Percentiles rank a stretch among this genome's conserved stretches.
Evolutionary conservation across 805 yeast species (phyloP).

Genomic region (Wickerhamiella musiphila): DNA sequence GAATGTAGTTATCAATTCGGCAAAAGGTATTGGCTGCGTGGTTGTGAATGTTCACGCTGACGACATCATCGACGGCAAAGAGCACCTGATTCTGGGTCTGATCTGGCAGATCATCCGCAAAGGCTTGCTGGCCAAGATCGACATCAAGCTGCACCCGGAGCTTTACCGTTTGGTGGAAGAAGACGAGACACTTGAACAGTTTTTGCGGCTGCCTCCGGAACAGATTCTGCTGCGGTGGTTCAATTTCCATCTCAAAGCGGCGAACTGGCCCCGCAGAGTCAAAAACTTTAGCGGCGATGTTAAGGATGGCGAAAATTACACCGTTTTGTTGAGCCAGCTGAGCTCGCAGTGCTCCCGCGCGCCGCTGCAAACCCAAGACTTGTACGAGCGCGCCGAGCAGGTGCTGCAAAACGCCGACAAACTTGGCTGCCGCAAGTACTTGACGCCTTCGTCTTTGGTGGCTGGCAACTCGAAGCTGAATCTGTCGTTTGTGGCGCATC

Average conservation of each 20-base stretch:
- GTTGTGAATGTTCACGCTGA: constrained; percentile 97
- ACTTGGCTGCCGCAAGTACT: constrained; percentile 80
- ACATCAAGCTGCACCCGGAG: constrained; percentile 91
- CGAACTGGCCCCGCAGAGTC: constrained; percentile 76
- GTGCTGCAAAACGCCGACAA: constrained; percentile 75
- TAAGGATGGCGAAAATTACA: constrained; percentile 88
- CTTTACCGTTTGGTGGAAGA: constrained; percentile 86
- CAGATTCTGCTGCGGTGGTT: constrained; percentile 94
- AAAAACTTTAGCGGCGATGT: constrained; percentile 75
- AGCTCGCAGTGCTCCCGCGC: constrained; percentile 72
- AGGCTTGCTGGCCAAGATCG: constrained; percentile 86
- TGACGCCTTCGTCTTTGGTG: constrained; percentile 83
- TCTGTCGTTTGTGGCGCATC: constrained; percentile 91
- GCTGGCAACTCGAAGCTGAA: constrained; percentile 94
- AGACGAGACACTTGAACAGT: constrained; percentile 93
- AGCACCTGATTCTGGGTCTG: constrained; percentile 83
- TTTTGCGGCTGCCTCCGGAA: constrained; percentile 92
- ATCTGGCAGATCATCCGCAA: constrained; percentile 98
- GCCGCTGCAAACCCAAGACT: constrained; percentile 65
- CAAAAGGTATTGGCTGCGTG: constrained; percentile 96
- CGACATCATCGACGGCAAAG: constrained; percentile 92
- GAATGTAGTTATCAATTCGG: constrained; percentile 92
- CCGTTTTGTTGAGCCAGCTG: constrained; percentile 74
- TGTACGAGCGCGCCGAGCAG: constrained; percentile 72
- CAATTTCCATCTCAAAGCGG: constrained; percentile 87